phyloP scores from a whole-genome alignment of 2,329 filamentous ascomycete genomes.

The Truncatella angustata region DNA sequence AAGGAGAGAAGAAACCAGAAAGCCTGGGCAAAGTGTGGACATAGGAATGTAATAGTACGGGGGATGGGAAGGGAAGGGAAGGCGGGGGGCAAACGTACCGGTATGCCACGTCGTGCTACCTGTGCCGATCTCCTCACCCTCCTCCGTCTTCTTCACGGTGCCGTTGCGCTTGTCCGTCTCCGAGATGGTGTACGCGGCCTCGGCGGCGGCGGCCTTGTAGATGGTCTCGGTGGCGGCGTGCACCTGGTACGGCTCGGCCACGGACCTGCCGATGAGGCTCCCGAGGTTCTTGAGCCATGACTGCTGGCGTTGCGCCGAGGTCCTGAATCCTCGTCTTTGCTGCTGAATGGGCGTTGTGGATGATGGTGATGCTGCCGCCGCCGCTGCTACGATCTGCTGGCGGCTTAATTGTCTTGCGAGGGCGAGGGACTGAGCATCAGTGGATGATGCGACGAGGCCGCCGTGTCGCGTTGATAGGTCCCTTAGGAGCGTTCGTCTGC shows the following conservation, averaged over 20 bases:
- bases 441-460: background rate
- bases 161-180: slow-evolving; percentile 64
- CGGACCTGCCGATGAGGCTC: slow-evolving; percentile 15
- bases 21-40: too few species aligned
- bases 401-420: slow-evolving; percentile 18
- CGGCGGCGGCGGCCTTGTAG: slow-evolving; percentile 70
- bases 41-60: too few species aligned
- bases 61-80: too few species aligned
- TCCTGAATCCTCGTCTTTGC: slow-evolving; percentile 35
- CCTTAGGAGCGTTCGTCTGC: background rate
- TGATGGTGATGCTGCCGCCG: slow-evolving; percentile 14
- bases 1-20: too few species aligned
- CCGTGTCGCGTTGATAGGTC: background rate
- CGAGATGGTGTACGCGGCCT: slow-evolving; percentile 76
- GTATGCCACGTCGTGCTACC: slow-evolving; percentile 79
- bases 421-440: background rate
- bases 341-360: slow-evolving; percentile 7
- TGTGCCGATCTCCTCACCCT: slow-evolving; percentile 79
- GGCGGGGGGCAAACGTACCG: slow-evolving; percentile 48
- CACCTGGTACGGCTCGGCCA: slow-evolving; percentile 62
- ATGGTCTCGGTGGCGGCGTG: slow-evolving; percentile 77
- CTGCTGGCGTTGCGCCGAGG: slow-evolving; percentile 28
- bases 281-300: slow-evolving; percentile 25
- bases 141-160: slow-evolving; percentile 67
- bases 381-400: slow-evolving; percentile 19